Base-by-base conservation (phyloP, 805 yeast genomes). In the Spathaspora girioi region DNA sequence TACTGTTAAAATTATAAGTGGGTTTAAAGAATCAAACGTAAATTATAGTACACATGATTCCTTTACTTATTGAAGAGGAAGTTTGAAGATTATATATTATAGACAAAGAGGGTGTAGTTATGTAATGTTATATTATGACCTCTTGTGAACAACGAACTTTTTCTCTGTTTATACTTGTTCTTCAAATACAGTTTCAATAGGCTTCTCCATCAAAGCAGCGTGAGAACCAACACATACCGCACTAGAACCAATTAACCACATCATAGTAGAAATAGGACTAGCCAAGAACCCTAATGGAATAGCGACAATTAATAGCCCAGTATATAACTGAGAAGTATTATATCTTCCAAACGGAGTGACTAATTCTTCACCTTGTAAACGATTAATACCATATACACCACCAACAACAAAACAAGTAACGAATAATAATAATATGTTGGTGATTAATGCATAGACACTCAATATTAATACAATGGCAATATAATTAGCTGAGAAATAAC, bases 221-320 rank as follows among this genome's bases (percentile, higher is more conserved):
- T 94, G 99, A 2, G 90, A 79, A 45, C 91, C 72, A 41, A 93
- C 88, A 38, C 87, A 68, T 46, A 86, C 86, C 26, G 86, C 86
- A 40, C 94, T 85, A 14, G 96, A 88, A 59, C 96, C 94, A 59
- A 87, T 79, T 59, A 93, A 80, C 98, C 98, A 94, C 76, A 94
- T 78, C 68, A 94, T 68, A 4, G 97, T 88, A 48, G 93, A 81
- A 56, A 94, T 76, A 26, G 98, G 97, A 57, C 93, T 85, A 19
- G 97, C 96, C 56, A 90, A 74, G 61, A 94, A 80, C 20, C 93
- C 93, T 58, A 89, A 77, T 8, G 96, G 96, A 45, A 89, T 75
- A 43, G 90, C 82, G 54, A 93, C 76, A 56, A 90, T 76, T 51
- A 89, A 70, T 59, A 94, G 77, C 10, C 84, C 90, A 23, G 96